phyloP scores from a whole-genome alignment of 1,284 basidiomycete genomes.

The Leccinum subrobustum region DNA sequence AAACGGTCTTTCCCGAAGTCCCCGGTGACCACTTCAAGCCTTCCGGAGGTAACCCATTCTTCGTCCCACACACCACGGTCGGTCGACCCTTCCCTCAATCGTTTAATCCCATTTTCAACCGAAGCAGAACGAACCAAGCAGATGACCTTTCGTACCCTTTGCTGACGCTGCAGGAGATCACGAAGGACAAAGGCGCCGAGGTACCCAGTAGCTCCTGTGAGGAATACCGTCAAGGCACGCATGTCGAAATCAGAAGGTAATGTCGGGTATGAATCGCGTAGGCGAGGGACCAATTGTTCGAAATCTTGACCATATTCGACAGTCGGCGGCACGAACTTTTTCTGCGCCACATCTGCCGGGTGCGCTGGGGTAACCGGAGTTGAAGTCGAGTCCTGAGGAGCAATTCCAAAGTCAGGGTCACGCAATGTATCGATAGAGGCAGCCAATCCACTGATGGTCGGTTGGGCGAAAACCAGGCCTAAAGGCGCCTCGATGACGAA shows the following conservation, averaged over 20 bases:
- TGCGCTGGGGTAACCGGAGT: conserved; percentile 18
- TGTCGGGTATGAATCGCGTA: conserved; percentile 61
- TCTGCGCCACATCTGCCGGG: conserved; percentile 19
- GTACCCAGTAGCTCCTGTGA: conserved; percentile 98
- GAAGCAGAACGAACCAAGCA: conserved; percentile 61
- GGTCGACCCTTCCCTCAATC: no score
- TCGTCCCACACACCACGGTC: no score
- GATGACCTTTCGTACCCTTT: conserved; percentile 82
- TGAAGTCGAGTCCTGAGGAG: conserved; percentile 38
- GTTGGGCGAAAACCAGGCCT: conserved; percentile 90
- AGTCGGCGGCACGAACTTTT: conserved; percentile 23
- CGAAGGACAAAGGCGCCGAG: conserved; percentile 91
- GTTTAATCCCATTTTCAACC: no score
- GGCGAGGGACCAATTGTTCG: conserved; percentile 56
- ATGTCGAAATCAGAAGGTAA: conserved; percentile 52
- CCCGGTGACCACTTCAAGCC: conserved; percentile 75
- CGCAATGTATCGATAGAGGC: conserved; percentile 76
- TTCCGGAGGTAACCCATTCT: conserved; percentile 35
- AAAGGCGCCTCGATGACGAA: conserved; percentile 93
- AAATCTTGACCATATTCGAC: conserved; percentile 84
- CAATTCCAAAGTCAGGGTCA: conserved; percentile 81
- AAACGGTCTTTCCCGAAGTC: conserved; percentile 81
- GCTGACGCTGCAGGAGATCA: conserved; percentile 69
- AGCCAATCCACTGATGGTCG: conserved; percentile 84
- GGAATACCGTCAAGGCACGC: conserved; percentile 76